These are phyloP conservation scores for Boletus patriciae DNA, from an alignment of 768 basidiomycete species.

Conservation along the genomic window DNA sequence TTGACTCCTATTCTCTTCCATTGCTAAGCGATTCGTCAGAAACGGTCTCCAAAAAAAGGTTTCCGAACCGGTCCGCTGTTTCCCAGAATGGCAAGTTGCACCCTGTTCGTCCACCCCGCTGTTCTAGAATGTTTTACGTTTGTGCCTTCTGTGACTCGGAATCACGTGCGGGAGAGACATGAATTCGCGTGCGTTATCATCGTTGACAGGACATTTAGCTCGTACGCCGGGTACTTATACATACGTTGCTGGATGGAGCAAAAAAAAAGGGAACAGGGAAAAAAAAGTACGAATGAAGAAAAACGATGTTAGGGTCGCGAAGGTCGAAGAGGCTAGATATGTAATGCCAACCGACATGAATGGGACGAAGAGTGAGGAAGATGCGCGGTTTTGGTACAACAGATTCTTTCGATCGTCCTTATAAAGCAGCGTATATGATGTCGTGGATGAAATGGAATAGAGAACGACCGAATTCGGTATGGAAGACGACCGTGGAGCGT, in stretches of 20 bases:
- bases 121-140: slow-evolving; percentile 11
- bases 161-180: slow-evolving; percentile 3
- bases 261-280: not conserved
- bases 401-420: slow-evolving; percentile 22
- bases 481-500: slow-evolving; percentile 3
- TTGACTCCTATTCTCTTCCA: not conserved
- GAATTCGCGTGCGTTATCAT: slow-evolving; percentile 9
- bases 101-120: not conserved
- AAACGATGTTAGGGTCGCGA: slow-evolving; percentile 17
- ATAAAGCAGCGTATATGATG: slow-evolving; percentile 9
- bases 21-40: not conserved
- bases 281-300: slow-evolving; percentile 6
- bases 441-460: not conserved
- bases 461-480: slow-evolving; percentile 3
- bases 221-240: slow-evolving; percentile 37
- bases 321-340: slow-evolving; percentile 32
- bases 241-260: slow-evolving; percentile 25
- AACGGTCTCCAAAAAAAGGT: not conserved
- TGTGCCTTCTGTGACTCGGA: not conserved
- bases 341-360: slow-evolving; percentile 21
- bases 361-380: slow-evolving; percentile 10
- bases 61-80: not conserved
- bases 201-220: slow-evolving; percentile 10
- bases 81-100: too few relatives aligned
- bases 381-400: slow-evolving; percentile 23